A percentile compares a stretch with the other conserved stretches of the same genome.
phyloP scores from a whole-genome alignment of 2,329 filamentous ascomycete genomes.

The Grosmannia huntii region DNA sequence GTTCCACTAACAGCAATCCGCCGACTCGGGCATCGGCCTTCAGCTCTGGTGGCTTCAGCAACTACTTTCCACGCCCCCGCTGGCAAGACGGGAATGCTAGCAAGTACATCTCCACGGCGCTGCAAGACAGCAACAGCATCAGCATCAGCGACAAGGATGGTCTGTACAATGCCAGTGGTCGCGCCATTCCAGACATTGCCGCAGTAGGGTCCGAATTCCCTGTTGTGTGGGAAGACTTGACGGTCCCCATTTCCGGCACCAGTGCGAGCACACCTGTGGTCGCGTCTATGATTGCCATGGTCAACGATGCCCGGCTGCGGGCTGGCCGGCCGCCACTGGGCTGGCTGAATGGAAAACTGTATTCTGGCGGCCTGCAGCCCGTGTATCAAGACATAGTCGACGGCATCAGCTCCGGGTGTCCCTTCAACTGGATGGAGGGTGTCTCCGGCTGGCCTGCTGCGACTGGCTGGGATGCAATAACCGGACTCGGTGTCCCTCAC shows the following conservation, averaged over 20 bases:
- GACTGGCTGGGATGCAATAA: constrained; percentile 34
- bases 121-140: constrained; percentile 21
- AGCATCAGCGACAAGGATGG: constrained; percentile 5
- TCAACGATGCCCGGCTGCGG: constrained; percentile 40
- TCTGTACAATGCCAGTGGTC: constrained; percentile 30
- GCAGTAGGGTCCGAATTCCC: constrained; percentile 30
- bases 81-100: constrained; percentile 32
- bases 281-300: constrained; percentile 38
- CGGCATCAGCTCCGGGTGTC: constrained; percentile 28
- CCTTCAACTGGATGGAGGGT: constrained; percentile 16
- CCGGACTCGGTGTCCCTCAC: constrained; percentile 29
- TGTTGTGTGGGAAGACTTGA: constrained; percentile 27
- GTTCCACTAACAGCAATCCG: constrained; percentile 31
- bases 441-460: constrained; percentile 31
- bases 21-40: constrained; percentile 25
- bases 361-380: constrained; percentile 19
- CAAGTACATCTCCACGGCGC: constrained; percentile 23
- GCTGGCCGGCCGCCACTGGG: constrained; percentile 35
- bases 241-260: constrained; percentile 25
- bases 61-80: constrained; percentile 30
- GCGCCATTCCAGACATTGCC: constrained; percentile 38
- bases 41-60: constrained; percentile 39
- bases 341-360: constrained; percentile 39
- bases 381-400: constrained; percentile 28
- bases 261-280: constrained; percentile 42